Percentiles rank a stretch among this genome's conserved stretches.
phyloP scores from a whole-genome alignment of 1,139 yeast genomes.

The Ashbya aceris region DNA sequence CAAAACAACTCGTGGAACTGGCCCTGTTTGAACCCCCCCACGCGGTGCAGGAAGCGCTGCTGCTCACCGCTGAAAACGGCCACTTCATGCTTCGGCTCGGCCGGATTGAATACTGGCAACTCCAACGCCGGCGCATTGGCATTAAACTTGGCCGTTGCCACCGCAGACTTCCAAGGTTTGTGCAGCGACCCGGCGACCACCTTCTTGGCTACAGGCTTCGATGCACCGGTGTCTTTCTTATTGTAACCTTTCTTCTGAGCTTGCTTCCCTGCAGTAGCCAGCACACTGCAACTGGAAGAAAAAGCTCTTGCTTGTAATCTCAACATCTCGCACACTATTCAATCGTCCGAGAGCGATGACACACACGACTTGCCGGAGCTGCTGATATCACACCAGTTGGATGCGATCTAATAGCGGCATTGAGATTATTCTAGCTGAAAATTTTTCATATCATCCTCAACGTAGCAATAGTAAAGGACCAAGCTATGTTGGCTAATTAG shows the following conservation, averaged over 20 bases:
- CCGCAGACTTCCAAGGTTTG: conserved; percentile 26
- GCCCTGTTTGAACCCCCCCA: conserved; percentile 52
- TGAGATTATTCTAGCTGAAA: not conserved
- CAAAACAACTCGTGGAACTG: conserved; percentile 58
- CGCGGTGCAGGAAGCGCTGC: conserved; percentile 20
- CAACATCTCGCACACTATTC: conserved; percentile 10
- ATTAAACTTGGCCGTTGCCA: conserved; percentile 21
- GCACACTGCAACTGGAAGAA: conserved; percentile 7
- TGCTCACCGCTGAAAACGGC: conserved; percentile 19
- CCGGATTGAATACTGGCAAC: conserved; percentile 17
- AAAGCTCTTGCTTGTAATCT: conserved; percentile 14
- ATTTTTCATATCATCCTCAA: not conserved
- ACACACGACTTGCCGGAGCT: too few species aligned
- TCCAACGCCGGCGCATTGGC: conserved; percentile 19
- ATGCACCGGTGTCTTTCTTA: conserved; percentile 12
- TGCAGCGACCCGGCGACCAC: conserved; percentile 22
- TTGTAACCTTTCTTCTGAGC: conserved; percentile 27
- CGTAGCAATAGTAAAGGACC: not conserved
- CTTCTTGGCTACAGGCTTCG: conserved; percentile 19
- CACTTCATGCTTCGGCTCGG: conserved; percentile 16
- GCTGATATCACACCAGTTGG: too few species aligned
- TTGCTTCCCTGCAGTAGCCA: conserved; percentile 19
- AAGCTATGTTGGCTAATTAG: too few species aligned
- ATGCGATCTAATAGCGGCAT: too few species aligned
- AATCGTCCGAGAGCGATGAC: too few species aligned